phyloP scores from a whole-genome alignment of 2,329 filamentous ascomycete species.

The Penicillium freii region DNA sequence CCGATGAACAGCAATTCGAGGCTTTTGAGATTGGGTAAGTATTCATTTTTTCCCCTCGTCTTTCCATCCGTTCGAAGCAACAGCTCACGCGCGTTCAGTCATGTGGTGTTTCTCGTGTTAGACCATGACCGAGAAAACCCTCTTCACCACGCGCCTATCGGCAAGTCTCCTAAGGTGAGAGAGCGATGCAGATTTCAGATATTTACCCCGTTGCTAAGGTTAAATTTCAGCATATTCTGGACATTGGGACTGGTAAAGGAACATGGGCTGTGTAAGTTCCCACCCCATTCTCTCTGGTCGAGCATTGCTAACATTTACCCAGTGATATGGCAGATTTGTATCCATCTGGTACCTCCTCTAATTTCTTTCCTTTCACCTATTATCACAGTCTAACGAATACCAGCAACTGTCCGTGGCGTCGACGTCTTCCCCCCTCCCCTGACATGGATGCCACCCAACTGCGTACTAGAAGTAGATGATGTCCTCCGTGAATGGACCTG shows the following conservation, averaged over 20 bases:
- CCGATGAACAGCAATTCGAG: constrained; percentile 21
- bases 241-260: constrained; percentile 20
- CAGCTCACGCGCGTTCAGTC: constrained; percentile 1
- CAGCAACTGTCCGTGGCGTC: constrained; percentile 20
- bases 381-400: not conserved
- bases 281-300: not conserved
- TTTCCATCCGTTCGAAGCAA: not conserved
- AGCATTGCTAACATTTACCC: not conserved
- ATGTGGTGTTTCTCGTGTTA: constrained; percentile 18
- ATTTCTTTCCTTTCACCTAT: not conserved
- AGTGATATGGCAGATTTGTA: constrained; percentile 12
- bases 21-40: constrained; percentile 20
- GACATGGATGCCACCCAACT: constrained; percentile 28
- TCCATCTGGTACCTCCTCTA: not conserved
- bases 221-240: constrained; percentile 13
- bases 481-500: constrained; percentile 23
- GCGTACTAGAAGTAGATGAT: constrained; percentile 29
- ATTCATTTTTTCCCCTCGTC: not conserved
- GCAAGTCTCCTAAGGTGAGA: constrained; percentile 14
- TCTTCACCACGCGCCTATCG: constrained; percentile 17
- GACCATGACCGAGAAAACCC: constrained; percentile 16
- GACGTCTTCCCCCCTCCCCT: constrained; percentile 24
- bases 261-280: constrained; percentile 19
- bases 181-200: not conserved
- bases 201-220: not conserved